Evolutionary conservation across 2,329 filamentous ascomycete genomes (phyloP).

Genomic region (Helotiales sp.): DNA sequence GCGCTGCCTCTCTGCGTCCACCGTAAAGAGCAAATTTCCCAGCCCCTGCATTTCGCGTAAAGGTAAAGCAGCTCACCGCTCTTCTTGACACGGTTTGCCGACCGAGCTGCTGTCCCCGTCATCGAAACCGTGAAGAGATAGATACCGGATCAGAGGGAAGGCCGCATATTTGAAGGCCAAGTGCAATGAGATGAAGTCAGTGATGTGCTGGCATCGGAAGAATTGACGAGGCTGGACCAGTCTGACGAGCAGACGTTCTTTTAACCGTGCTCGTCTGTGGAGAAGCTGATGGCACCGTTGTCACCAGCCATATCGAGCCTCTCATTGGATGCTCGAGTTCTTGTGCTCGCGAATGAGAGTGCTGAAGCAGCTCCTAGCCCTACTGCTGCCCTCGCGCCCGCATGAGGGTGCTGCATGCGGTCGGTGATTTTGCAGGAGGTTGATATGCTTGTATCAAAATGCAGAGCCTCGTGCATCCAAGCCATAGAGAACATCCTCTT

Average conservation of each 20-base stretch:
- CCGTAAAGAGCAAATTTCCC: constrained; percentile 15
- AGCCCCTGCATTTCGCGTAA: constrained; percentile 24
- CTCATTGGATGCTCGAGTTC: constrained; percentile 18
- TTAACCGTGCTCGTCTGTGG: constrained; percentile 19
- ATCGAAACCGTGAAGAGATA: constrained; percentile 7
- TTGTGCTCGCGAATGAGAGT: constrained; percentile 19
- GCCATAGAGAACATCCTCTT: neutral
- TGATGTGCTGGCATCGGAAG: constrained; percentile 31
- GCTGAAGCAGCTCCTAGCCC: constrained; percentile 27
- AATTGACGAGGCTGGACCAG: constrained; percentile 29
- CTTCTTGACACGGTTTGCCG: constrained; percentile 23
- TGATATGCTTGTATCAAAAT: constrained; percentile 20
- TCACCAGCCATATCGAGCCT: constrained; percentile 5
- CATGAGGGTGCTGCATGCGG: constrained; percentile 24
- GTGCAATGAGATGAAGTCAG: constrained; percentile 22
- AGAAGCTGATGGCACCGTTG: constrained; percentile 12
- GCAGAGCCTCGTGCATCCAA: neutral
- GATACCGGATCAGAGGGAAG: constrained; percentile 22
- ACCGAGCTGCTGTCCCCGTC: constrained; percentile 11
- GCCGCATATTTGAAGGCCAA: constrained; percentile 35
- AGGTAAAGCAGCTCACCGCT: constrained; percentile 30
- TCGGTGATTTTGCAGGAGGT: constrained; percentile 27
- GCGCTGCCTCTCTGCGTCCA: constrained; percentile 6
- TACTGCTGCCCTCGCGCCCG: constrained; percentile 19
- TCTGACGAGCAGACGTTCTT: constrained; percentile 26